These are phyloP conservation scores for Vicia sativa DNA, from an alignment of 306 rosid genomes.

Conservation along the genomic window DNA sequence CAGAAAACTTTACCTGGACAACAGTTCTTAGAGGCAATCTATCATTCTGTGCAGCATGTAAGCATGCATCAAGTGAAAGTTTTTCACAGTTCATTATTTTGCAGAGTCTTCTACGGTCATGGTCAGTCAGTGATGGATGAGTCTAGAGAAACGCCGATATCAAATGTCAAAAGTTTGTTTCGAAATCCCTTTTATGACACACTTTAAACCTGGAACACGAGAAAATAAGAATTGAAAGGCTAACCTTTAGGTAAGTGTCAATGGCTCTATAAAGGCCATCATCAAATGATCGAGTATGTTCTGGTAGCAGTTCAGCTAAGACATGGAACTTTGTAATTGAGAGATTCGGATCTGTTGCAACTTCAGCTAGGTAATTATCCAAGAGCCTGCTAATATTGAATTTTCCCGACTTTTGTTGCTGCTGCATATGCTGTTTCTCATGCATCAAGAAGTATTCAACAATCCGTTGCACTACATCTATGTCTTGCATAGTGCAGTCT, in stretches of 20 bases:
- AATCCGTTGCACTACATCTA: slow-evolving; percentile 78
- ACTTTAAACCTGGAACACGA: slow-evolving; percentile 21
- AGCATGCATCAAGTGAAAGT: slow-evolving; percentile 92
- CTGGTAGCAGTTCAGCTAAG: slow-evolving; percentile 80
- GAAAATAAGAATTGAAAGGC: slow-evolving; percentile 29
- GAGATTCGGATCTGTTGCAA: slow-evolving; percentile 90
- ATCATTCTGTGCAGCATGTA: slow-evolving; percentile 93
- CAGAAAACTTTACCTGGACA: slow-evolving; percentile 68
- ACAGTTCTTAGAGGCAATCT: slow-evolving; percentile 84
- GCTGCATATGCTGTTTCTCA: slow-evolving; percentile 70
- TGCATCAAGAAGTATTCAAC: slow-evolving; percentile 89
- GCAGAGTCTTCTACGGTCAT: slow-evolving; percentile 85
- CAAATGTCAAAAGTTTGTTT: slow-evolving; percentile 35
- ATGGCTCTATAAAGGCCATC: slow-evolving; percentile 96
- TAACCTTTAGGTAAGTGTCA: slow-evolving; percentile 87
- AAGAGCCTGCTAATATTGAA: slow-evolving; percentile 76
- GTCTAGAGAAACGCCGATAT: slow-evolving; percentile 54
- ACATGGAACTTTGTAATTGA: slow-evolving; percentile 79
- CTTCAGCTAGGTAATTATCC: slow-evolving; percentile 87
- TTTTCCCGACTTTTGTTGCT: slow-evolving; percentile 63
- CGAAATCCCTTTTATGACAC: not conserved
- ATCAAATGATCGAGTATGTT: slow-evolving; percentile 68
- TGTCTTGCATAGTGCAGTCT: slow-evolving; percentile 73
- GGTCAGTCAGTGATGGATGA: slow-evolving; percentile 73
- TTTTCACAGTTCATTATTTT: slow-evolving; percentile 83